These are phyloP conservation scores for Pascua sp. DNA, from an alignment of 1,284 basidiomycete genomes.

Conservation along the genomic window DNA sequence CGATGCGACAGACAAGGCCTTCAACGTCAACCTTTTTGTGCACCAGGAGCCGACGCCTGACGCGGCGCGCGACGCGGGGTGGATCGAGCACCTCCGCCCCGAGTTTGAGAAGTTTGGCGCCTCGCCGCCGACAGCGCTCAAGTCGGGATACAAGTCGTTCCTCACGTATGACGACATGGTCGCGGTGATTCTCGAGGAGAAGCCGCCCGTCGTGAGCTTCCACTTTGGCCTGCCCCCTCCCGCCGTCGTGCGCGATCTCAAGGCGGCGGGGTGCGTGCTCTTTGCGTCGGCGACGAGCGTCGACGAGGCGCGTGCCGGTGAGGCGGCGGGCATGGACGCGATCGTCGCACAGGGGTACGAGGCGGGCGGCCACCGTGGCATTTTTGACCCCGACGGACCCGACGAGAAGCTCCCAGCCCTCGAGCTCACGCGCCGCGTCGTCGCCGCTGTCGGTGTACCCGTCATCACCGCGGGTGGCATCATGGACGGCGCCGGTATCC, in stretches of 20 bases:
- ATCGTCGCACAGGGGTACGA: conserved; percentile 41
- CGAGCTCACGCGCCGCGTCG: conserved; percentile 23
- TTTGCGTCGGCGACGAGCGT: conserved; percentile 32
- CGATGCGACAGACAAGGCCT: conserved; percentile 22
- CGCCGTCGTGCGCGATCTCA: conserved; percentile 18
- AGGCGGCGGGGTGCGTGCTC: conserved; percentile 21
- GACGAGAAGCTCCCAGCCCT: conserved; percentile 32
- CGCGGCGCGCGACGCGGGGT: conserved; percentile 12
- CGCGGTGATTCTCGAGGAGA: conserved; percentile 29
- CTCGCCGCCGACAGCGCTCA: conserved; percentile 21
- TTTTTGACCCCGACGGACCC: conserved; percentile 25
- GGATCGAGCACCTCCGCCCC: conserved; percentile 25
- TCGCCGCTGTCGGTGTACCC: conserved; percentile 17
- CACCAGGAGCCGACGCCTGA: conserved; percentile 10
- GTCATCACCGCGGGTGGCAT: conserved; percentile 41
- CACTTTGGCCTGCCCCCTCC: conserved; percentile 39
- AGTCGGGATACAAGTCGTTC: conserved; percentile 31
- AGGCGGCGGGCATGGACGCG: conserved; percentile 30
- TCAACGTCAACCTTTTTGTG: conserved; percentile 43
- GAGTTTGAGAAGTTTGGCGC: conserved; percentile 22
- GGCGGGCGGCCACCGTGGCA: conserved; percentile 42
- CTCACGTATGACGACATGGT: conserved; percentile 28
- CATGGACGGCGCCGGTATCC: conserved; percentile 31
- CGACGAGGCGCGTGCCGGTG: conserved; percentile 25
- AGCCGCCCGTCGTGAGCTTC: conserved; percentile 33